Conservation (phyloP, 2,329 filamentous ascomycete species). For the Paecilomyces dactylethromorphus region DNA sequence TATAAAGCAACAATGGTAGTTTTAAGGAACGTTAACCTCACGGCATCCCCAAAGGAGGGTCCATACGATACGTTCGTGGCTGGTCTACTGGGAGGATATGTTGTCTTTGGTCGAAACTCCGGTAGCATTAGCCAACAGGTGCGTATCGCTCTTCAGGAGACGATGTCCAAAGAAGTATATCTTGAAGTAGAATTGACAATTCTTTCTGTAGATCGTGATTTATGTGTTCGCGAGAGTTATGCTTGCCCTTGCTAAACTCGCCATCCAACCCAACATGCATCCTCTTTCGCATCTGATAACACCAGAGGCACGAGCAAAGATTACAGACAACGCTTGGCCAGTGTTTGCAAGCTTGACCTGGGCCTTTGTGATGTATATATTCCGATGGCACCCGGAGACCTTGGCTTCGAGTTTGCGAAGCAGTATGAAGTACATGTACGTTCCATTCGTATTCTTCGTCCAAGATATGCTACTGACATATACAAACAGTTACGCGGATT, state of each 20-base stretch:
- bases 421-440: constrained; percentile 97
- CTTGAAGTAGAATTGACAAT: neutral
- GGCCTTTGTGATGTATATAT: constrained; percentile 93
- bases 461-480: constrained; percentile 1
- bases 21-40: constrained; percentile 53
- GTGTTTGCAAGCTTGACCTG: constrained; percentile 86
- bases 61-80: constrained; percentile 80
- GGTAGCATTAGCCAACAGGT: constrained; percentile 75
- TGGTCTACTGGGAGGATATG: constrained; percentile 82
- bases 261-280: constrained; percentile 56
- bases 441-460: constrained; percentile 11
- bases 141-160: constrained; percentile 3
- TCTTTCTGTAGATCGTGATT: constrained; percentile 69
- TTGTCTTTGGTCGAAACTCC: constrained; percentile 78
- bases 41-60: constrained; percentile 50
- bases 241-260: constrained; percentile 74
- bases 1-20: constrained; percentile 80
- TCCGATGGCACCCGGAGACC: constrained; percentile 83
- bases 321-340: constrained; percentile 76
- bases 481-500: constrained; percentile 60
- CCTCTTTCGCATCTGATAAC: constrained; percentile 37
- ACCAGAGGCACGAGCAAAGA: constrained; percentile 38
- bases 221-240: constrained; percentile 93
- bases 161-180: neutral
- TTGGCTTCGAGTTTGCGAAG: constrained; percentile 85